Percentiles rank a stretch among this genome's conserved stretches.
Evolutionary conservation across 305 asterid species (phyloP).

Genomic region (Fraxinus platypoda): DNA sequence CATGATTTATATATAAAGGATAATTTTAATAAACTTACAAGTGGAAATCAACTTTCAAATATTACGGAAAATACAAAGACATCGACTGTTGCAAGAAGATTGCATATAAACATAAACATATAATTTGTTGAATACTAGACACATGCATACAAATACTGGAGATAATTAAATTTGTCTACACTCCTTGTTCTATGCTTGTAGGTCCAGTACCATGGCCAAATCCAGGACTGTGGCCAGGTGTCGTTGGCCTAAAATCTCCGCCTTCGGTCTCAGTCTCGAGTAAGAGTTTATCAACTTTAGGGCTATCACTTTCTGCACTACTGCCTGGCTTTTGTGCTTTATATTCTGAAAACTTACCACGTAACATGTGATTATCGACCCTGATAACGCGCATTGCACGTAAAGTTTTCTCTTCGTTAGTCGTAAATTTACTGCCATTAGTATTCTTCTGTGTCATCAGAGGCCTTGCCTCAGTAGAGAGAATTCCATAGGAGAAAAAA

Average conservation of each 20-base stretch:
- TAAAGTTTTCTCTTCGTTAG: background rate
- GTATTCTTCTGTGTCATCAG: background rate
- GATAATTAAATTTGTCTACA: background rate
- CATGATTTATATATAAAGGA: background rate
- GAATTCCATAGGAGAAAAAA: constrained; percentile 22
- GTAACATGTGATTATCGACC: background rate
- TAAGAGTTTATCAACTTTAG: background rate
- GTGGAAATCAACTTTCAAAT: background rate
- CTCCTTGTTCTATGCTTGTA: constrained; percentile 6
- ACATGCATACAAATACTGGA: background rate
- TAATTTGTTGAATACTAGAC: background rate
- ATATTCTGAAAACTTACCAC: background rate
- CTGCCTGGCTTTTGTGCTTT: background rate
- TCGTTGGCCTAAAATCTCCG: constrained; percentile 21
- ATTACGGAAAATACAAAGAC: background rate
- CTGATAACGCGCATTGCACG: background rate
- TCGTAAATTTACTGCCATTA: background rate
- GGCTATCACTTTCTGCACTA: background rate
- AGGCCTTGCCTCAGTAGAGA: constrained; percentile 23
- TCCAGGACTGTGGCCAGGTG: constrained; percentile 56
- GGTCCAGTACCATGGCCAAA: constrained; percentile 38
- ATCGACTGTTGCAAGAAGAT: background rate
- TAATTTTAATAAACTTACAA: background rate
- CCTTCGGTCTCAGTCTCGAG: background rate
- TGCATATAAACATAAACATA: background rate